Evolutionary conservation across 345 rosid species (phyloP).

Genomic region (Eucalyptus regnans): DNA sequence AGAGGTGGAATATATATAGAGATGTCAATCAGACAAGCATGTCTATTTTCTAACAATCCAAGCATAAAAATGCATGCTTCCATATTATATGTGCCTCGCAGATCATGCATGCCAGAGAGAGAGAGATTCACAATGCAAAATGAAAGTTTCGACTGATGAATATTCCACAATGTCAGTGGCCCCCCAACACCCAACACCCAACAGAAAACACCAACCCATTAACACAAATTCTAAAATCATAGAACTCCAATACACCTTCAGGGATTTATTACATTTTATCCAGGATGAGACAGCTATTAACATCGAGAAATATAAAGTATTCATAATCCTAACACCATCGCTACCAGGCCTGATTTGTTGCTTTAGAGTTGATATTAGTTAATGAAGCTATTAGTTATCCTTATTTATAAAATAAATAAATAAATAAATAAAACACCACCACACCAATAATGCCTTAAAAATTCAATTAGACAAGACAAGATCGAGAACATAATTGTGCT

Average conservation of each 20-base stretch:
- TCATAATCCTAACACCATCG: not conserved
- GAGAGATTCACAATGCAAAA: not conserved
- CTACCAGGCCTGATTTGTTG: not conserved
- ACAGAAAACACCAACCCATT: not conserved
- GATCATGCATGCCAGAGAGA: not conserved
- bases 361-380: not conserved
- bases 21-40: not conserved
- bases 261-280: not conserved
- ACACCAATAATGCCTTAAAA: not conserved
- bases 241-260: not conserved
- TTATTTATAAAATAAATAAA: not conserved
- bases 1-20: not conserved
- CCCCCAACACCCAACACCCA: not conserved
- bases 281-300: not conserved
- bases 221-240: not conserved
- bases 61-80: not conserved
- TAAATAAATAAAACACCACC: not conserved
- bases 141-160: not conserved
- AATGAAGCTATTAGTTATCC: not conserved
- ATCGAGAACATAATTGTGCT: not conserved
- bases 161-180: not conserved
- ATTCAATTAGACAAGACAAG: not conserved
- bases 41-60: not conserved
- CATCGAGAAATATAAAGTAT: not conserved
- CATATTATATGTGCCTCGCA: not conserved